Evolutionary conservation across 768 basidiomycete genomes (phyloP).

Genomic region (Tulasnella sp.): DNA sequence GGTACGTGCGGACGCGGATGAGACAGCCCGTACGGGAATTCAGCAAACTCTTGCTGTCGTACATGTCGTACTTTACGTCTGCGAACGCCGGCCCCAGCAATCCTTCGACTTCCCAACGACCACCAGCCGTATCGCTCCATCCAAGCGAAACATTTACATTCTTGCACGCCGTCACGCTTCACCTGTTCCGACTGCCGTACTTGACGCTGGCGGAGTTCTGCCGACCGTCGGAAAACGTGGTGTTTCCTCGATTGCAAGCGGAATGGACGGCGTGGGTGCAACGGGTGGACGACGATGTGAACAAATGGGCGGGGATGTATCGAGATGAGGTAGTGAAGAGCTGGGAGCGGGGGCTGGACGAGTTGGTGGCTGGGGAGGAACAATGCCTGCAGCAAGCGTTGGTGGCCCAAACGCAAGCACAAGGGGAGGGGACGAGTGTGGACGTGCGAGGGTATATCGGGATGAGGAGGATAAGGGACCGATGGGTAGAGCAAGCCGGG

Average conservation of each 20-base stretch:
- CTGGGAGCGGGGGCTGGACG: slow-evolving; percentile 62
- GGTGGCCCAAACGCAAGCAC: slow-evolving; percentile 3
- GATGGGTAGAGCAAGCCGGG: slow-evolving; percentile 62
- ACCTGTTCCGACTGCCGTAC: slow-evolving; percentile 54
- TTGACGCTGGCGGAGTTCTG: slow-evolving; percentile 38
- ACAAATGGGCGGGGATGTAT: slow-evolving; percentile 67
- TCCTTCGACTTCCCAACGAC: slow-evolving; percentile 23
- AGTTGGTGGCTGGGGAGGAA: slow-evolving; percentile 40
- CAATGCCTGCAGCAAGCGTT: slow-evolving; percentile 33
- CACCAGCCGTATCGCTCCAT: slow-evolving; percentile 42
- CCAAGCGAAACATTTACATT: slow-evolving; percentile 64
- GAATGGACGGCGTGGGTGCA: slow-evolving; percentile 75
- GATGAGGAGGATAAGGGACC: slow-evolving; percentile 41
- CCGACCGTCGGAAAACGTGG: slow-evolving; percentile 33
- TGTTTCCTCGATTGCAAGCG: slow-evolving; percentile 50
- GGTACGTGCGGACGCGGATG: slow-evolving; percentile 63
- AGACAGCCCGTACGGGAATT: slow-evolving; percentile 67
- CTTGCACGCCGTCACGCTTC: slow-evolving; percentile 53
- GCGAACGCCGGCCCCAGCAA: slow-evolving; percentile 26
- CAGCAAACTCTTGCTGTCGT: slow-evolving; percentile 62
- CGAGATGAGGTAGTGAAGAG: slow-evolving; percentile 50
- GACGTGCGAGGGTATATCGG: slow-evolving; percentile 4
- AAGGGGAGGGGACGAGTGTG: slow-evolving; percentile 6
- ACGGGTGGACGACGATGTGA: slow-evolving; percentile 55
- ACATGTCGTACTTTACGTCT: slow-evolving; percentile 73